These are phyloP conservation scores for Globisporangium cylindrosporum DNA, from an alignment of 352 stramenopile genomes.

Conservation along the genomic window DNA sequence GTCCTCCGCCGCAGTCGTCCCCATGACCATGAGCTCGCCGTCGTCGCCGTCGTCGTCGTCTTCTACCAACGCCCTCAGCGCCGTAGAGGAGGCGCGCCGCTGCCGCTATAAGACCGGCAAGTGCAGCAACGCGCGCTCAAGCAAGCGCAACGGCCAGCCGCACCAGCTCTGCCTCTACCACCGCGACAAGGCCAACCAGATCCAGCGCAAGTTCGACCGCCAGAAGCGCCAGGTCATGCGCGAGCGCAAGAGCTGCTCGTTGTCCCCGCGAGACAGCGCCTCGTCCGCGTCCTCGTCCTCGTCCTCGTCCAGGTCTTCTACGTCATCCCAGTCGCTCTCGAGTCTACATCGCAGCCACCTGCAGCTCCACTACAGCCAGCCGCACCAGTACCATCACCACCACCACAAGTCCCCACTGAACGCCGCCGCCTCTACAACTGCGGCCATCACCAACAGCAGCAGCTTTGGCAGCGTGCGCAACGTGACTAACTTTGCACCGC, in stretches of 20 bases:
- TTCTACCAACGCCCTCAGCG: not conserved
- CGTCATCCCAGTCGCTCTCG: conserved; percentile 2
- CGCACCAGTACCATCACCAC: conserved; percentile 6
- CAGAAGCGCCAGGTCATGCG: conserved; percentile 81
- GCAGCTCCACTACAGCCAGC: conserved; percentile 12
- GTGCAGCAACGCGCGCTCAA: conserved; percentile 76
- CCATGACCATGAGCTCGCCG: conserved; percentile 6
- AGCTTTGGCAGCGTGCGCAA: conserved; percentile 11
- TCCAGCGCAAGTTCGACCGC: conserved; percentile 87
- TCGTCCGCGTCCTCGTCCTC: conserved; percentile 18
- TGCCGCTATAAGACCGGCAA: conserved; percentile 90
- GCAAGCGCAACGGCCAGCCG: conserved; percentile 82
- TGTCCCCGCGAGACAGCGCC: not conserved
- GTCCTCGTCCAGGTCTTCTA: conserved; percentile 25
- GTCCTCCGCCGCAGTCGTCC: not conserved
- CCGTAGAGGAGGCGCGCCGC: conserved; percentile 18
- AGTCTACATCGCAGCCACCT: conserved; percentile 15
- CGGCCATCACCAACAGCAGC: not conserved
- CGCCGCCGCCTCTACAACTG: not conserved
- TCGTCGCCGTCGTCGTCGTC: not conserved
- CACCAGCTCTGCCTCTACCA: conserved; percentile 88
- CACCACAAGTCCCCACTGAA: conserved; percentile 6
- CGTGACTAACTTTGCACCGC: conserved; percentile 16
- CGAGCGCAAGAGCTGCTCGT: conserved; percentile 29
- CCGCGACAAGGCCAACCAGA: conserved; percentile 88